Evolutionary conservation across 257 asterid genomes (phyloP), one percentile per base, ranked within the genome.

Genomic region (Solanum piurae): DNA sequence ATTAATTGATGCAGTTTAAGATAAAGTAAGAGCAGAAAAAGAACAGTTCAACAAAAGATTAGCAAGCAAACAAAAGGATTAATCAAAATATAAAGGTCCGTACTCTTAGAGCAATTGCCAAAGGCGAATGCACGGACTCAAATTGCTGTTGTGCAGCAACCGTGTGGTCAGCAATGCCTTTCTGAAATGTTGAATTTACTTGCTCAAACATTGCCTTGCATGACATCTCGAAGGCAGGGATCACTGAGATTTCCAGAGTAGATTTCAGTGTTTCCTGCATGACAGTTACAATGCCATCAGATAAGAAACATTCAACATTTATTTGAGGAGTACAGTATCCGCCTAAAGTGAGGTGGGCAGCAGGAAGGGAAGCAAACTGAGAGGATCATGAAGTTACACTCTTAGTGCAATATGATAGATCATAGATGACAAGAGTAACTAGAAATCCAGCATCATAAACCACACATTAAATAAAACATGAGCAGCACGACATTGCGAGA

Each of bases 151-250:
- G 98, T 83, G 94, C 94, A 23, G 93, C 93, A 80, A 94, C 85
- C 29, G 94, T 90, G 89, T 96, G 99, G 89, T 96, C 98, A 40
- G 88, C 89, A 94, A 97, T 90, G 88, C 99, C 99, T 90, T 95
- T 97, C 89, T 95, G 98, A 88, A 96, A 95, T 64, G 98, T 84
- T 44, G 98, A 90, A 91, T 96, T 99, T 74, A 97, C 96, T 93
- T 94, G 99, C 93, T 97, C 99, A 89, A 97, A 95, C 98, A 97
- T 93, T 77, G 97, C 89, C 90, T 95, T 90, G 93, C 99, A 97
- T 11, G 99, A 95, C 93, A 91, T 92, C 95, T 97, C 98, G 75
- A 97, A 96, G 31, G 98, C 98, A 86, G 99, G 99, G 86, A 97
- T 72, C 52, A 96, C 98, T 34, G 98, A 94, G 86, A 91, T 91